Base-by-base conservation (phyloP, 1,284 basidiomycete species). In the Ustilago hordei region DNA sequence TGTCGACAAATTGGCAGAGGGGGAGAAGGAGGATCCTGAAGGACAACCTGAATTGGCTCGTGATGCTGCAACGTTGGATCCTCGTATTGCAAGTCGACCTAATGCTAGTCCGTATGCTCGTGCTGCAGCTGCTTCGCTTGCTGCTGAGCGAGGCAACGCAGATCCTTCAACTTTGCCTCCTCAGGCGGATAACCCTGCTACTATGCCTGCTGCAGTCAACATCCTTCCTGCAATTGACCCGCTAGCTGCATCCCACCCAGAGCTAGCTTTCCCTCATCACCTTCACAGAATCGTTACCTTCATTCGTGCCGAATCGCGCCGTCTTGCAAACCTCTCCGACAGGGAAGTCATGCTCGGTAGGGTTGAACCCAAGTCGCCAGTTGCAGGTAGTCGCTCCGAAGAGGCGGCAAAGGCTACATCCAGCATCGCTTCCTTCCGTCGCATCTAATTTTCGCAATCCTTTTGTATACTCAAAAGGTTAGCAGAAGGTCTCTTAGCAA, bases 261-360 rank as follows among this genome's bases (percentile, higher is more conserved):
- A 82, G 41, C 41, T 82, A 5, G 69, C 78, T 8, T 84, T 82
- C 64, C 81, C 82, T 2, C 72, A 92, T 84, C 89, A 92, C 48
- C 91, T 98, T 89, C 90, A 91, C 55, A 88, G 89, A 47, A 87
- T 96, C 19, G 91, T 93, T n/a, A 87, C 87, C 52, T 97, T 95
- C 81, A 87, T 95, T 36, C 88, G 95, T 62, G 88, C 90, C 73
- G 95, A 98, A 88, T 87, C 93, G 39, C 87, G 88, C 41, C 87
- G 95, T 52, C 87, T 98, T 31, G 93, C 95, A 81, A 83, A 84
- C 34, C 84, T 97, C 38, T 88, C 89, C 31, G 94, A 98, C 82
- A 89, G 91, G 60, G 89, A 90, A 60, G 88, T 97, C 60, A 87
- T 93, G 72, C 60, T 69, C 15, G 76, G 76, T 11, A 61, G 56